Percentiles rank a stretch among this genome's conserved stretches.
These are phyloP conservation scores for Talaromyces trachyspermus DNA, from an alignment of 495 filamentous ascomycete genomes.

Conservation along the genomic window DNA sequence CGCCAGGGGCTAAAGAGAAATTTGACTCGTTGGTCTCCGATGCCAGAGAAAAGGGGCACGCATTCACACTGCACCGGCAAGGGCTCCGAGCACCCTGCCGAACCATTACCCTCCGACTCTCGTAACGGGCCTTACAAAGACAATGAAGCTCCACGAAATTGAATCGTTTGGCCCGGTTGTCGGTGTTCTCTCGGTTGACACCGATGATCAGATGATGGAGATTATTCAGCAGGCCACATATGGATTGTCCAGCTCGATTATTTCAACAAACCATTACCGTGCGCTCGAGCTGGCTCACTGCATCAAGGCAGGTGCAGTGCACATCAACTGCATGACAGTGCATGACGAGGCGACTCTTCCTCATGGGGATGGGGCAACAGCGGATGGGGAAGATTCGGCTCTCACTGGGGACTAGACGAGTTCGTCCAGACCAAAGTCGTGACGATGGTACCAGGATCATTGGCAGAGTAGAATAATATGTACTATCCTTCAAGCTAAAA, in stretches of 20 bases:
- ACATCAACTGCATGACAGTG: slow-evolving; percentile 80
- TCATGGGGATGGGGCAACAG: slow-evolving; percentile 83
- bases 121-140: slow-evolving; percentile 43
- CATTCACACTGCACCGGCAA: not conserved
- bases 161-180: slow-evolving; percentile 83
- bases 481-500: too few species aligned
- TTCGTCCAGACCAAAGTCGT: slow-evolving; percentile 81
- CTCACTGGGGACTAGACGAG: slow-evolving; percentile 53
- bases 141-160: slow-evolving; percentile 75
- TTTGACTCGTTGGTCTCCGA: not conserved
- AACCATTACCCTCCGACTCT: slow-evolving; percentile 46
- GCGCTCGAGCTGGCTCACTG: not conserved
- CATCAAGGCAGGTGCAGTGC: slow-evolving; percentile 46
- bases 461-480: not conserved
- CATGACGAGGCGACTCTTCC: slow-evolving; percentile 76
- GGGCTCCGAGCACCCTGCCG: not conserved
- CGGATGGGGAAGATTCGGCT: slow-evolving; percentile 67
- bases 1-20: slow-evolving; percentile 16
- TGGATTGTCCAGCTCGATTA: slow-evolving; percentile 26
- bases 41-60: not conserved
- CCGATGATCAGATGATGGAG: slow-evolving; percentile 39
- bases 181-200: slow-evolving; percentile 36
- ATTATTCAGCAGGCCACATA: slow-evolving; percentile 47
- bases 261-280: not conserved
- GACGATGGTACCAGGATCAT: slow-evolving; percentile 28